phyloP scores from a whole-genome alignment of 495 filamentous ascomycete species.

The Penicillium robsamsonii region DNA sequence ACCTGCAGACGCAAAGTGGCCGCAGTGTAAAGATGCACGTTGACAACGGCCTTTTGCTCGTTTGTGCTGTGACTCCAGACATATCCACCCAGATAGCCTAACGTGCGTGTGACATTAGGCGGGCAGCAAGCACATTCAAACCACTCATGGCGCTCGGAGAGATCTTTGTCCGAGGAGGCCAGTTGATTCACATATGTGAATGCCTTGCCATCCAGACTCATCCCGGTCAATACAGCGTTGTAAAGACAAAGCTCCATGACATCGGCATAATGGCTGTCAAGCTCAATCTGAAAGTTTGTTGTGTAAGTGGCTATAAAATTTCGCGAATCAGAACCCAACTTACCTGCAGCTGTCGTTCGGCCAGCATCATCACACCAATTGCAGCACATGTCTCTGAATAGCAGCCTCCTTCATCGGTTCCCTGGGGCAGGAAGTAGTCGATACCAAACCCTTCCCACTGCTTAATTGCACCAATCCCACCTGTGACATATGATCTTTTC shows the following conservation, averaged over 20 bases:
- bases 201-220: conserved; percentile 37
- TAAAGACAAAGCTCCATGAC: conserved; percentile 60
- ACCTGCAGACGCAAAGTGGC: too few relatives aligned
- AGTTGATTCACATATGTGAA: conserved; percentile 60
- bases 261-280: conserved; percentile 53
- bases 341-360: conserved; percentile 51
- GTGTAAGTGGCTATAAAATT: conserved; percentile 3
- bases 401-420: conserved; percentile 58
- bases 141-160: too few relatives aligned
- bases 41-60: too few relatives aligned
- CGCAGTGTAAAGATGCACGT: too few relatives aligned
- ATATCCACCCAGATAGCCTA: too few relatives aligned
- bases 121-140: too few relatives aligned
- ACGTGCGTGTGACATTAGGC: too few relatives aligned
- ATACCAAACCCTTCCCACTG: conserved; percentile 63
- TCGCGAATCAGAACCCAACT: neutral
- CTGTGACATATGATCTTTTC: conserved; percentile 59
- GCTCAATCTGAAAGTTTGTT: conserved; percentile 38
- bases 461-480: conserved; percentile 57
- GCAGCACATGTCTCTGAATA: conserved; percentile 62
- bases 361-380: conserved; percentile 61
- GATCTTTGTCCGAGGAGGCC: too few relatives aligned
- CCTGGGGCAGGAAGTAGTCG: conserved; percentile 57
- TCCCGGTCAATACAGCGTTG: conserved; percentile 56
- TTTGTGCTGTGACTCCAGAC: too few relatives aligned